These are phyloP conservation scores for Vitellaria paradoxa DNA, from an alignment of 179 eudicot species.

Conservation along the genomic window DNA sequence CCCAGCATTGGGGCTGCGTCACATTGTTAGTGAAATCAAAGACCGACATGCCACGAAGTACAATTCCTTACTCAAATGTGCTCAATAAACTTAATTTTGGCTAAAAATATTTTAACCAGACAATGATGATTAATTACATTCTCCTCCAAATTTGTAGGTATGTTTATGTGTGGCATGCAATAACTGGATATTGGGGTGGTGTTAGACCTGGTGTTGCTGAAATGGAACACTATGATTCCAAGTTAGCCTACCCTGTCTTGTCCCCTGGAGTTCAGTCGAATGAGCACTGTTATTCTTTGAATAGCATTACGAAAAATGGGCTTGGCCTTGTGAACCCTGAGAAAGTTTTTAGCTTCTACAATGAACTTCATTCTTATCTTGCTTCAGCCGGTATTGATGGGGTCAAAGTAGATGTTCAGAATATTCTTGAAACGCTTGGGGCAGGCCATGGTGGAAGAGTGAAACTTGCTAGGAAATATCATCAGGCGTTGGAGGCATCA, in stretches of 20 bases:
- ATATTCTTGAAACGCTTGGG: constrained; percentile 77
- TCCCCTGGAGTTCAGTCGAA: constrained; percentile 66
- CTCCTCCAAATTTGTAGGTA: constrained; percentile 34
- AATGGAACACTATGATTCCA: constrained; percentile 64
- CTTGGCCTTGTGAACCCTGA: constrained; percentile 85
- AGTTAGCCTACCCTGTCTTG: constrained; percentile 49
- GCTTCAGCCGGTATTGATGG: constrained; percentile 76
- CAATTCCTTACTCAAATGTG: constrained; percentile 4
- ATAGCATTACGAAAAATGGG: constrained; percentile 53
- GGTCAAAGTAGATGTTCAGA: constrained; percentile 86
- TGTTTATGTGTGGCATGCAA: constrained; percentile 87
- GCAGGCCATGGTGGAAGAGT: constrained; percentile 86
- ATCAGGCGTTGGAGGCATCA: constrained; percentile 77
- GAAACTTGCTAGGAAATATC: constrained; percentile 67
- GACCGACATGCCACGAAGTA: constrained; percentile 65
- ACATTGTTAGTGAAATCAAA: constrained; percentile 56
- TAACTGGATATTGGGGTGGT: constrained; percentile 90
- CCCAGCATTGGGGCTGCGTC: constrained; percentile 49
- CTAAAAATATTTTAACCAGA: background rate
- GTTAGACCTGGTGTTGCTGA: constrained; percentile 56
- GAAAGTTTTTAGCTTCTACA: constrained; percentile 58
- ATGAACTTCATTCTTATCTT: constrained; percentile 79
- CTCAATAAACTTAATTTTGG: background rate
- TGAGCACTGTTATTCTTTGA: constrained; percentile 48
- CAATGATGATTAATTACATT: background rate